Evolutionary conservation across 2,329 filamentous ascomycete genomes (phyloP), one percentile per base, ranked within the genome.

Genomic region (Acrodontium crateriforme): DNA sequence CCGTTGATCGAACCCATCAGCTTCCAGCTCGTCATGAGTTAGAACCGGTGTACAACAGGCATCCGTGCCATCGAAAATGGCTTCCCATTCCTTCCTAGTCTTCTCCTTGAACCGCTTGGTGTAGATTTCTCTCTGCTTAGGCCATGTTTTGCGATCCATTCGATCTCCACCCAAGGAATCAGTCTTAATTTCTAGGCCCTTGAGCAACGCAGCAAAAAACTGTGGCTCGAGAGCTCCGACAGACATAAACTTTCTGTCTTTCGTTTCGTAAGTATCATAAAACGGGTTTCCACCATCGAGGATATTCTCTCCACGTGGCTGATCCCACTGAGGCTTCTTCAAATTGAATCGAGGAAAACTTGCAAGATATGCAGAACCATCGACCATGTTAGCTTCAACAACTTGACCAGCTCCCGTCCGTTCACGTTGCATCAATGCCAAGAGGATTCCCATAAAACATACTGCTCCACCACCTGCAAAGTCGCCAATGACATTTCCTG

Each of bases 311-410:
- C 87, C 87, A 26, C 85, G 63, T 15, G 70, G 64, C 3, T 53
- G 52, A 41, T 60, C 51, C 62, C 82, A 85, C 20, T 74, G 49
- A 1, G 69, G 65, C 5, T 63, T 74, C 48, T 76, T 74, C 36
- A 65, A 62, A 16, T 64, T 63, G 35, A 91, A 60, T 18, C 87
- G 65, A 28, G 80, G 76, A 57, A 87, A 87, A 0, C 74, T 78
- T 2, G 77, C 75, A 15, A 95, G 59, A 53, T 87, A 87, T 18
- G 74, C 70, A 13, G 69, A 71, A 6, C 87, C 87, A 57, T 95
- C 87, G 9, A 94, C 87, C 87, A 95, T 95, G 54, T 92, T 94
- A 10, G 81, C 82, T 58, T 94, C 83, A 6, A 95, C 84, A 9
- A 94, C 76, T 56, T 94, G 87, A 0, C 87, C 87, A 2, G 58